These are phyloP conservation scores for Obba rivulosa DNA, from an alignment of 768 basidiomycete species.

Conservation along the genomic window DNA sequence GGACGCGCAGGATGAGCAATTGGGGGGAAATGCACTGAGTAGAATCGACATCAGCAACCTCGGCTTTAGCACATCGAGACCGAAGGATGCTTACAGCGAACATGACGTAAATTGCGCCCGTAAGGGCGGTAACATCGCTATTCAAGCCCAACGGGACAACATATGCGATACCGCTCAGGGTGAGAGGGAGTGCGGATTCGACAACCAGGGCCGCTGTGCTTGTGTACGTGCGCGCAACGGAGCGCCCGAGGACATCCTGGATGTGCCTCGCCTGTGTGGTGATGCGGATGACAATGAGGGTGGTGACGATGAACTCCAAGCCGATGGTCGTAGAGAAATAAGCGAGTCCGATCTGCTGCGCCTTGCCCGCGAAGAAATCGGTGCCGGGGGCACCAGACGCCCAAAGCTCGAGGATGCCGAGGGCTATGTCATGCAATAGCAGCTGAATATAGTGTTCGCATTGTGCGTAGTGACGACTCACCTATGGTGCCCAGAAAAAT, in stretches of 20 bases:
- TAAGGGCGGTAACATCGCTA: conserved; percentile 26
- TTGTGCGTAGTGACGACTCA: background rate
- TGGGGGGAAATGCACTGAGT: conserved; percentile 8
- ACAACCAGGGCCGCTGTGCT: conserved; percentile 28
- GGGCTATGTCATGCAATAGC: background rate
- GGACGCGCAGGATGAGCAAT: conserved; percentile 13
- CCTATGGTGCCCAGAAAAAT: conserved; percentile 8
- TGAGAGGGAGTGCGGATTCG: conserved; percentile 35
- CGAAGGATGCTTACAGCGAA: conserved; percentile 22
- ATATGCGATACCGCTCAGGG: conserved; percentile 31
- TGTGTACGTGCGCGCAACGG: conserved; percentile 18
- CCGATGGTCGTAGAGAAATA: conserved; percentile 33
- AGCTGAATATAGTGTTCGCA: background rate
- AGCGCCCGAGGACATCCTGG: too few relatives aligned
- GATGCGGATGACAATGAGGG: conserved; percentile 31
- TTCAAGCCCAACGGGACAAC: conserved; percentile 29
- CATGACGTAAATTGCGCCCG: conserved; percentile 35
- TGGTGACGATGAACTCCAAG: conserved; percentile 32
- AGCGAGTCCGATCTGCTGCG: conserved; percentile 30
- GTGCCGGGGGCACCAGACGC: conserved; percentile 8
- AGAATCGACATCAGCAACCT: too few relatives aligned
- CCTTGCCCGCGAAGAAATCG: conserved; percentile 30
- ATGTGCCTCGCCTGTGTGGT: background rate
- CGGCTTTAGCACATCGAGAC: too few relatives aligned
- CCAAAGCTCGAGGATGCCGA: conserved; percentile 6